Evolutionary conservation across 441 rosid species (phyloP), one percentile per base, ranked within the genome.

Genomic region (Flueggea neowawraea): DNA sequence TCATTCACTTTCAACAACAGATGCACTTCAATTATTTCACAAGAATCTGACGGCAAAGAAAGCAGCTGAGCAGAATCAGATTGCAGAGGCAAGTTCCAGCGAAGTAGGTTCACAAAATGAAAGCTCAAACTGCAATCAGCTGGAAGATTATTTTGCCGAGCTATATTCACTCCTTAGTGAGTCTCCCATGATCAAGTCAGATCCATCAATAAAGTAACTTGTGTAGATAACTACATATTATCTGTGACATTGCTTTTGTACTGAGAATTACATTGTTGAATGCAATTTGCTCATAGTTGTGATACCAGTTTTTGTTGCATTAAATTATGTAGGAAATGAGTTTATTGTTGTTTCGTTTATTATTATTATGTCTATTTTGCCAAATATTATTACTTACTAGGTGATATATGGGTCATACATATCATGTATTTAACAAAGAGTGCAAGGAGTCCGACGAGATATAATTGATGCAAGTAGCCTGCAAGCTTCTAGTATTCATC

Each of bases 121-220:
- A 49, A 59, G 65, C 49, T 69, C 69, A 10, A 62, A 61, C 57
- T 4, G 73, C 52, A 69, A 71, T 58, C 15, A 2, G 16, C 71
- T 85, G 62, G 81, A 61, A 58, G 71, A 64, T 58, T 79, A 75
- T 67, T 67, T 61, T 51, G 67, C 49, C 52, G 81, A 82, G 75
- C 84, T 93, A 51, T 73, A 72, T 53, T 75, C 78, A 16, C 88
- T 94, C 67, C 73, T 87, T 69, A 53, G 56, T 22, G 76, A 80
- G 58, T 74, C 79, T 58, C 86, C 93, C 1, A 75, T 72, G 43
- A 77, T 93, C n/a, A 48, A 75, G 51, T 59, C 64, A 11, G 60
- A 65, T 50, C 44, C 66, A 28, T 57, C 61, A 17, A 52, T 57
- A 7, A 60, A 54, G 53, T 63, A 60, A 71, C 55, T 31, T 47